Percentiles rank a stretch among this genome's conserved stretches.
Conservation (phyloP, 352 stramenopile species). For the Achlya hypogyna region DNA sequence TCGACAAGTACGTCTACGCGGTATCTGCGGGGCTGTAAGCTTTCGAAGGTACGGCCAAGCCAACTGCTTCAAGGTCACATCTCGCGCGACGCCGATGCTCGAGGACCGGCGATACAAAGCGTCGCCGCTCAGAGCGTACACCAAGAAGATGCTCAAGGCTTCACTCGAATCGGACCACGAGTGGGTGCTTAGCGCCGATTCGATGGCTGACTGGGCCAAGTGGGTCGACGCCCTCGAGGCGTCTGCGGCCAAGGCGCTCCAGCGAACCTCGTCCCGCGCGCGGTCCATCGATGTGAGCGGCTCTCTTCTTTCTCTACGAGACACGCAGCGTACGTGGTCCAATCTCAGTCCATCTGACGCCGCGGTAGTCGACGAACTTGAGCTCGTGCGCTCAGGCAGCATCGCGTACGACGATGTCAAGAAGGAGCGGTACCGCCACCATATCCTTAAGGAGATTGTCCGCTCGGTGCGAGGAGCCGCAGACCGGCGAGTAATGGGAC, state of each 20-base stretch:
- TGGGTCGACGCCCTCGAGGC: conserved; percentile 13
- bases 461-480: conserved; percentile 38
- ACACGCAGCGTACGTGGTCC: not conserved
- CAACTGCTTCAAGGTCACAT: conserved; percentile 6
- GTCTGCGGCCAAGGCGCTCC: conserved; percentile 10
- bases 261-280: not conserved
- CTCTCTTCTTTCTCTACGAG: not conserved
- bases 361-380: conserved; percentile 22
- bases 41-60: conserved; percentile 11
- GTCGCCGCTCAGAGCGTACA: conserved; percentile 8
- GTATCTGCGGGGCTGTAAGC: conserved; percentile 21
- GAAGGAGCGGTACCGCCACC: conserved; percentile 46
- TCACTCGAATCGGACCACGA: conserved; percentile 4
- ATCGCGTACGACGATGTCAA: conserved; percentile 41
- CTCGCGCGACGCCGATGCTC: not conserved
- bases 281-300: conserved; percentile 4
- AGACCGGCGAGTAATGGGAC: too few species aligned
- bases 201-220: not conserved
- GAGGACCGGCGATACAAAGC: not conserved
- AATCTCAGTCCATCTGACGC: not conserved
- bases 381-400: conserved; percentile 28
- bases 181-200: conserved; percentile 13
- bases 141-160: conserved; percentile 7
- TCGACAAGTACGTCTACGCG: conserved; percentile 36
- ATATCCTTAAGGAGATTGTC: conserved; percentile 79